These are phyloP conservation scores for Saccharomyces pastorianus DNA, from an alignment of 1,139 yeast genomes.

Conservation along the genomic window DNA sequence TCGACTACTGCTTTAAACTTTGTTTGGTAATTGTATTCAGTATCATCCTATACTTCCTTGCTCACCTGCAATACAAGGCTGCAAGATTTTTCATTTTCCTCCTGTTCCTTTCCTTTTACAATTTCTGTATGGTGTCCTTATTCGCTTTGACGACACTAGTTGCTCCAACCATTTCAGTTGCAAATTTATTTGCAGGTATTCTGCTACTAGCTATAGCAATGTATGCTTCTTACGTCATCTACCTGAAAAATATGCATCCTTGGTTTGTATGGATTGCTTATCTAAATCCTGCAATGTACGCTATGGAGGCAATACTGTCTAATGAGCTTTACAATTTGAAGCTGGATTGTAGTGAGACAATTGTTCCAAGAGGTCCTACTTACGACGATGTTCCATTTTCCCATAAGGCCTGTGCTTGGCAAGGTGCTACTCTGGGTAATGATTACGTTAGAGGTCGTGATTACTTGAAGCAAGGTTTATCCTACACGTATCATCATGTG, in stretches of 20 bases:
- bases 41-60: constrained; percentile 42
- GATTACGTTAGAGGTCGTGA: constrained; percentile 28
- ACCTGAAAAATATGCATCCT: constrained; percentile 45
- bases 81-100: constrained; percentile 43
- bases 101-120: constrained; percentile 35
- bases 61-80: constrained; percentile 40
- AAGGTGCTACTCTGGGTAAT: constrained; percentile 27
- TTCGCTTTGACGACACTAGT: constrained; percentile 40
- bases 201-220: constrained; percentile 40
- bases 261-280: constrained; percentile 54
- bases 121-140: constrained; percentile 36
- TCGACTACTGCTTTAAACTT: constrained; percentile 38
- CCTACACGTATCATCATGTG: constrained; percentile 33
- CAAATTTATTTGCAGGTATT: constrained; percentile 45
- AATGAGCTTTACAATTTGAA: constrained; percentile 38
- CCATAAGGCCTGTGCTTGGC: constrained; percentile 37
- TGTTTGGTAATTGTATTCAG: constrained; percentile 36
- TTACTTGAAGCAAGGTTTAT: constrained; percentile 31
- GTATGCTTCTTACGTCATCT: constrained; percentile 47
- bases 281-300: constrained; percentile 44
- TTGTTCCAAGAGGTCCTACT: constrained; percentile 39
- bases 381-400: constrained; percentile 32
- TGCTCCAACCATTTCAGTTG: constrained; percentile 37
- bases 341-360: constrained; percentile 29
- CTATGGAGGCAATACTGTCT: constrained; percentile 43